Conservation (phyloP, 164 flowering plant species). For the Chimonanthus praecox region DNA sequence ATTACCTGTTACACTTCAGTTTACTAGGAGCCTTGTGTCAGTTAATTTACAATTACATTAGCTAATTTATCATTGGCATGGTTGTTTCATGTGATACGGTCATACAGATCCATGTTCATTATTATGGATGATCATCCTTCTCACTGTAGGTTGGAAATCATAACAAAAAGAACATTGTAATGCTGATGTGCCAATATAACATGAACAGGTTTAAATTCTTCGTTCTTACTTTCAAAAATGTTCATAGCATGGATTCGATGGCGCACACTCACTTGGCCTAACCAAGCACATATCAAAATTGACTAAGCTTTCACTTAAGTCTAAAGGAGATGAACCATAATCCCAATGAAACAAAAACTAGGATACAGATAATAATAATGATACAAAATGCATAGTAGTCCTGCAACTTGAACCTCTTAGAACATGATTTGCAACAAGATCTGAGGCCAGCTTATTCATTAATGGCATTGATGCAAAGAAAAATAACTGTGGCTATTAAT, state of each 20-base stretch:
- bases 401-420: not conserved
- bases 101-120: no score
- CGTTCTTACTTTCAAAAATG: no score
- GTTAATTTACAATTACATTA: no score
- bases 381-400: not conserved
- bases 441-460: not conserved
- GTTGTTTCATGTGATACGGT: no score
- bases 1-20: no score
- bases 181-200: no score
- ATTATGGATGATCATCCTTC: no score
- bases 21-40: no score
- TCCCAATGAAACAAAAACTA: not conserved
- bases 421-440: not conserved
- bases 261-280: not conserved
- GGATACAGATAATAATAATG: not conserved
- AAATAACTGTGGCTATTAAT: not conserved
- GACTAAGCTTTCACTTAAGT: not conserved
- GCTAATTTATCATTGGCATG: no score
- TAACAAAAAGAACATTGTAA: no score
- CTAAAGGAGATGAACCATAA: not conserved
- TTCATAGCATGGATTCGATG: not conserved
- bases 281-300: not conserved
- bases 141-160: no score
- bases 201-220: no score
- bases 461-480: not conserved